These are phyloP conservation scores for Flammula alnicola DNA, from an alignment of 1,284 basidiomycete species.

Conservation along the genomic window DNA sequence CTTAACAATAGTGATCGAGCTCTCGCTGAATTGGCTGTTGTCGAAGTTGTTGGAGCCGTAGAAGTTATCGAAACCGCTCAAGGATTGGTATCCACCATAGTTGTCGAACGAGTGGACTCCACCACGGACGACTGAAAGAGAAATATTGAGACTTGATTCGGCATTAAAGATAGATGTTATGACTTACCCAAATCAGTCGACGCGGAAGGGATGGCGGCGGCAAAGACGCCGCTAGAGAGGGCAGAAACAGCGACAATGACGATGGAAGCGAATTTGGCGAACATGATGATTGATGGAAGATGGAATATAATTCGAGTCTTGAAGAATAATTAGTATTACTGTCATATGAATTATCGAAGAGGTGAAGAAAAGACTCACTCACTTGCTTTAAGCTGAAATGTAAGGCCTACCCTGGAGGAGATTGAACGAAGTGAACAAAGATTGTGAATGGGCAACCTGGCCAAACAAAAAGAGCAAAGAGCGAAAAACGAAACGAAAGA, in stretches of 20 bases:
- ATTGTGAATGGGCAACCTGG: conserved; percentile 33
- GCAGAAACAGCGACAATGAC: conserved; percentile 32
- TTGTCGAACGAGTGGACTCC: conserved; percentile 37
- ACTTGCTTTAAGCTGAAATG: conserved; percentile 33
- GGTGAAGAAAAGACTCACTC: conserved; percentile 11
- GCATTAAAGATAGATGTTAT: not conserved
- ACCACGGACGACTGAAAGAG: conserved; percentile 21
- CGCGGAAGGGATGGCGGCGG: conserved; percentile 16
- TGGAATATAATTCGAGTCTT: conserved; percentile 22
- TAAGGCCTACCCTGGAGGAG: conserved; percentile 32
- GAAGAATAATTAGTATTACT: conserved; percentile 3
- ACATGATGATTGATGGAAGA: conserved; percentile 34
- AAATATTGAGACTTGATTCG: conserved; percentile 6
- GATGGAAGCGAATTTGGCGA: conserved; percentile 33
- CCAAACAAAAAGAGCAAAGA: conserved; percentile 29
- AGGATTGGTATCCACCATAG: conserved; percentile 40
- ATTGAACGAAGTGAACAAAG: conserved; percentile 26
- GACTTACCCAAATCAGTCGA: conserved; percentile 21
- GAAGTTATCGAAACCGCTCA: conserved; percentile 45
- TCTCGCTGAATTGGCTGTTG: conserved; percentile 33
- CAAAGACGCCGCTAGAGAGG: conserved; percentile 23
- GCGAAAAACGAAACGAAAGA: conserved; percentile 20
- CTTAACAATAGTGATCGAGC: conserved; percentile 37
- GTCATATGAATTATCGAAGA: not conserved
- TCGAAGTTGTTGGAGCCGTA: conserved; percentile 45